Evolutionary conservation across 306 rosid genomes (phyloP), one percentile per base, ranked within the genome.

Genomic region (Cucurbita ficifolia): DNA sequence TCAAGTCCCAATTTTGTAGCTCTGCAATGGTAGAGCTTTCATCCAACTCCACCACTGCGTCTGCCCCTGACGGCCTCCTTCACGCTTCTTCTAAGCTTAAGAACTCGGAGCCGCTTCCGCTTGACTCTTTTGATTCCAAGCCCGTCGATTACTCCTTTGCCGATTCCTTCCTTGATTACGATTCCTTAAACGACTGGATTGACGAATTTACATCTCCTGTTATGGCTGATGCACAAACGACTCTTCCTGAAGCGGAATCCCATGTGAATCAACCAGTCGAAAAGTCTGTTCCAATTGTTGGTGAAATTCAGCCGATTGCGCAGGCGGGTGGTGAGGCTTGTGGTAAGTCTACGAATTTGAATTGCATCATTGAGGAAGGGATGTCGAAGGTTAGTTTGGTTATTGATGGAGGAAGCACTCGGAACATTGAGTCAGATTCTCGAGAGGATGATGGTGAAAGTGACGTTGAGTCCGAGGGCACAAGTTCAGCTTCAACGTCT

Each of bases 81-180:
- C 83, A 72, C 45, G 4, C n/a, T 57, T 83, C 81, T 49, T 17
- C 78, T 42, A 81, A 67, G 45, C 71, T 77, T 70, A 78, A 71
- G 73, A 78, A 71, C 64, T 69, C 62, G 70, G 81, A 79, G 29
- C 74, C 84, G 4, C 61, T 67, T 35, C 74, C 84, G 4, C 61
- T 67, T 35, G 86, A 82, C 29, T 39, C 60, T 43, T 48, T 54
- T 12, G 79, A 86, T 19, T 22, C 76, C 24, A 77, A 75, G 76
- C 21, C 77, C 75, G 6, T 22, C 38, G 82, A 82, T 35, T 38
- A 80, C 46, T 77, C 90, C 35, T 77, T 87, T 54, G 87, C 78
- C 1, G 97, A 88, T 81, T 87, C 96, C 0, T 86, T 91, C 58
- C 79, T 86, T 17, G 88, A 88, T 79, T 88, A 84, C 21, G 91